Evolutionary conservation across 2,329 filamentous ascomycete species (phyloP).

Genomic region (Microsporum canis): DNA sequence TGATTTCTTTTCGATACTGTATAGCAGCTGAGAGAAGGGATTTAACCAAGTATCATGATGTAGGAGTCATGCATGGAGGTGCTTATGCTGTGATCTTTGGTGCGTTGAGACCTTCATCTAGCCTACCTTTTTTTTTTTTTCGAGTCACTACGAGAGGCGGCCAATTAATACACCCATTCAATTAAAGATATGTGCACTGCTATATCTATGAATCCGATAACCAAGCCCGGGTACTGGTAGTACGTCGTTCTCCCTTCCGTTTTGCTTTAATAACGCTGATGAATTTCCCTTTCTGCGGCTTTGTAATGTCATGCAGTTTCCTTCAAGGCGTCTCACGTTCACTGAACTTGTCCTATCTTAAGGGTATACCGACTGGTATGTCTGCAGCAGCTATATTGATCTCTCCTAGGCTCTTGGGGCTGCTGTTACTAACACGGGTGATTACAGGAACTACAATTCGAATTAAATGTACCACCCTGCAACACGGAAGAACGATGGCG

Average conservation of each 20-base stretch:
- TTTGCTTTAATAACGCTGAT: neutral
- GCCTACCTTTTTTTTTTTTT: neutral
- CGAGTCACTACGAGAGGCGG: neutral
- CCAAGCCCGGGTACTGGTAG: slow-evolving; percentile 41
- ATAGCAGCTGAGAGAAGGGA: neutral
- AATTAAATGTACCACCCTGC: slow-evolving; percentile 34
- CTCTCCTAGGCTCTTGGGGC: neutral
- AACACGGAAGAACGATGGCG: slow-evolving; percentile 42
- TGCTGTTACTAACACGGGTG: neutral
- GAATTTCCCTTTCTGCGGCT: neutral
- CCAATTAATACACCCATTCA: neutral
- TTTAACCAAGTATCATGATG: neutral
- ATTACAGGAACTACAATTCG: slow-evolving; percentile 31
- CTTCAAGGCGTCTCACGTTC: slow-evolving; percentile 41
- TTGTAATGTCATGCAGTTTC: slow-evolving; percentile 24
- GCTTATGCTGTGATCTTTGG: slow-evolving; percentile 64
- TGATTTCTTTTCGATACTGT: neutral
- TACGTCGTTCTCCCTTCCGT: slow-evolving; percentile 17
- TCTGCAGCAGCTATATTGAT: neutral
- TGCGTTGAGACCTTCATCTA: slow-evolving; percentile 20
- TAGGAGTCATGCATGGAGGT: slow-evolving; percentile 34
- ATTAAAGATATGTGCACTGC: slow-evolving; percentile 42
- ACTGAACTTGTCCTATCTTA: slow-evolving; percentile 43
- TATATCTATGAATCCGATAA: slow-evolving; percentile 39
- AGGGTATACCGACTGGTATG: slow-evolving; percentile 38